Percentiles rank a stretch among this genome's conserved stretches.
Evolutionary conservation across 768 basidiomycete genomes (phyloP).

Genomic region (Tricholoma matsutake): DNA sequence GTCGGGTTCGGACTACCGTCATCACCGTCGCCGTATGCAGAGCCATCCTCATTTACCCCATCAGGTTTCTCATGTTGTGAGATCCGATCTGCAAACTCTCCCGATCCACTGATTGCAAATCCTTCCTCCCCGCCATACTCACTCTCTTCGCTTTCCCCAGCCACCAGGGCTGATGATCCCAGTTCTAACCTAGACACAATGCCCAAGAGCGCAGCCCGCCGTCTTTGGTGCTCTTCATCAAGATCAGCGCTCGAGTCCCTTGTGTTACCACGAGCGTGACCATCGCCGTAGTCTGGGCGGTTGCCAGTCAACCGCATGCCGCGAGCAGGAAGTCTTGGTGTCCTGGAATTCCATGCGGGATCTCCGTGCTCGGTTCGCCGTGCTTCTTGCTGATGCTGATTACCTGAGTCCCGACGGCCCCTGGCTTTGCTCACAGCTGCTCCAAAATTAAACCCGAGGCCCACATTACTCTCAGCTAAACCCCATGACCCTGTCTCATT

Average conservation of each 20-base stretch:
- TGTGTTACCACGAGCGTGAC: neutral
- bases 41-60: conserved; percentile 6
- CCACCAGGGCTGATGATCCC: neutral
- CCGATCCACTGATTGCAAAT: conserved; percentile 33
- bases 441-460: conserved; percentile 10
- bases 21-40: conserved; percentile 23
- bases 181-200: conserved; percentile 32
- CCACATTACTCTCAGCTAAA: neutral
- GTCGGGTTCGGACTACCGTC: neutral
- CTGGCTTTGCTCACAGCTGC: neutral
- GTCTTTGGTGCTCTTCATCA: conserved; percentile 23
- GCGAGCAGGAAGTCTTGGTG: neutral
- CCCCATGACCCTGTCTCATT: neutral
- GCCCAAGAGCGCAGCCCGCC: conserved; percentile 34
- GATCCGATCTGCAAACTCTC: conserved; percentile 9
- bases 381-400: neutral
- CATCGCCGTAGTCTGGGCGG: neutral
- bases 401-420: neutral
- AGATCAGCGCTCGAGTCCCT: conserved; percentile 1
- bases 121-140: conserved; percentile 34
- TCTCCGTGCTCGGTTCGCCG: neutral
- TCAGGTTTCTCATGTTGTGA: neutral
- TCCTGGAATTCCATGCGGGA: neutral
- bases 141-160: conserved; percentile 23
- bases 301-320: neutral